Conservation (phyloP, 2,329 filamentous ascomycete genomes). For the Penicillium sp. region DNA sequence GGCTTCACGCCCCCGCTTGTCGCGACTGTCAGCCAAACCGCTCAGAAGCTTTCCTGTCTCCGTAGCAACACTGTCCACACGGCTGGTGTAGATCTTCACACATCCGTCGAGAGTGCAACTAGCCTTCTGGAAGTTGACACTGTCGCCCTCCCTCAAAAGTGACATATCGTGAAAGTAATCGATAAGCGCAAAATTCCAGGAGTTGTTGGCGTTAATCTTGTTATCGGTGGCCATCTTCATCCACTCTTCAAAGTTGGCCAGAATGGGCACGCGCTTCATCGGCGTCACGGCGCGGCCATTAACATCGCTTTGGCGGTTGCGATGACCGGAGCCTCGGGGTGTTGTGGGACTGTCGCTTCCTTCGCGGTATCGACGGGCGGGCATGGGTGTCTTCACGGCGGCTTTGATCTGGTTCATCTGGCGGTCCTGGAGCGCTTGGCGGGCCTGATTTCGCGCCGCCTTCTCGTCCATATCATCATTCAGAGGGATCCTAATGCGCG, state of each 20-base stretch:
- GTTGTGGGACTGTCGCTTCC: constrained; percentile 48
- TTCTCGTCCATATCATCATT: constrained; percentile 95
- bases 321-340: constrained; percentile 39
- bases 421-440: constrained; percentile 81
- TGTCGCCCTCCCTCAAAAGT: constrained; percentile 87
- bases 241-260: constrained; percentile 99
- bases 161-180: constrained; percentile 99
- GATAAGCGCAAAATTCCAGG: constrained; percentile 99
- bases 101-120: constrained; percentile 96
- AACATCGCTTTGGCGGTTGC: constrained; percentile 47
- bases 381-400: constrained; percentile 52
- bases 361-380: constrained; percentile 37
- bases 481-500: constrained; percentile 68
- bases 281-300: constrained; percentile 75
- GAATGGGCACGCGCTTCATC: constrained; percentile 90
- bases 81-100: constrained; percentile 98
- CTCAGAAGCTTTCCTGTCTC: constrained; percentile 94
- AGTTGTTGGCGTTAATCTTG: constrained; percentile 96
- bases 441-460: constrained; percentile 76
- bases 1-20: constrained; percentile 62
- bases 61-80: constrained; percentile 95
- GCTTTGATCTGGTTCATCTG: constrained; percentile 90
- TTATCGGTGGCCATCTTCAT: constrained; percentile 99
- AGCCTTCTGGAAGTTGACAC: constrained; percentile 97
- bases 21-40: constrained; percentile 73